Evolutionary conservation across 305 asterid species (phyloP), one percentile per base, ranked within the genome.

Genomic region (Lippia alba): DNA sequence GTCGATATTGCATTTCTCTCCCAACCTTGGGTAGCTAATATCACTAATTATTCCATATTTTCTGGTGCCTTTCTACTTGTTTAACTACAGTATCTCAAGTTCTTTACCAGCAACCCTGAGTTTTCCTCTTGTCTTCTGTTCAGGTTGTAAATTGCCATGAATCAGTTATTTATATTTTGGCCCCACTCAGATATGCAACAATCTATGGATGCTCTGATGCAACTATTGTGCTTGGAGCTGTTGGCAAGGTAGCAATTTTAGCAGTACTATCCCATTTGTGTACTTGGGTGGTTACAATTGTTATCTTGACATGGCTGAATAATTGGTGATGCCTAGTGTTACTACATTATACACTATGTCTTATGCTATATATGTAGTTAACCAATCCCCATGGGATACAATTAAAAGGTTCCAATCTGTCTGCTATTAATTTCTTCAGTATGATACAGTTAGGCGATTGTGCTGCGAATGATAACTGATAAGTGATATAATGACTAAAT

Each of bases 191-290:
- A 77, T 94, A 89, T 84, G 97, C 93, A 50, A 89, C 93, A 14
- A 86, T 94, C 70, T 94, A 91, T 76, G 99, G 99, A 79, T 94
- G 99, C 85, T 94, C 99, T 77, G 99, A 94, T 84, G 99, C 99
- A 18, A 94, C 99, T 45, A 85, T 94, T 64, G 85, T 94, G 77
- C 85, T 94, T 58, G 99, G 99, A 73, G 97, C 99, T 64, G 91
- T 94, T 79, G 99, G 99, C 83, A 94, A 91, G 97, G 99, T 94
- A 86, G 70, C 50, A 36, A 33, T 16, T 17, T 50, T 63, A 40
- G 34, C 58, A 69, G 34, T 54, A 14, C 68, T 64, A 48, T 56
- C 58, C 56, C 32, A 45, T 53, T 45, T 24, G 12, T 71, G 39
- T 64, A 49, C 56, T 49, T 54, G n/a, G 54, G 50, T 67, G 32